These are phyloP conservation scores for Aegilops longissima DNA, from an alignment of 176 grass and related monocot genomes.

Conservation along the genomic window DNA sequence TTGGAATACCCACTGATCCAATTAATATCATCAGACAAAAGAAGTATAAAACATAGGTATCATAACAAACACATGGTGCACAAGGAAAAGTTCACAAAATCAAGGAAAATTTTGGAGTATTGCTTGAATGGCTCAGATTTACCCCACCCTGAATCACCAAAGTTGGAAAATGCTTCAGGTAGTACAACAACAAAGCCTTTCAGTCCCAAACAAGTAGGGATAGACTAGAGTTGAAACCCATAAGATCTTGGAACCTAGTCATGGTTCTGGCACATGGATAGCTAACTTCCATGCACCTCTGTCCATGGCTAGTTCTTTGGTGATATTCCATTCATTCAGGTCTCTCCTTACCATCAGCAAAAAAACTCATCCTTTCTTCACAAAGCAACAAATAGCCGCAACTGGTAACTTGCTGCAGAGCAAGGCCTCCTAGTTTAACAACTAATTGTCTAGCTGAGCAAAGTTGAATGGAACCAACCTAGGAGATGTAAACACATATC, in stretches of 20 bases:
- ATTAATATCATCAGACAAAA: background rate
- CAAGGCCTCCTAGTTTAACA: slow-evolving; percentile 17
- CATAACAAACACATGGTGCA: background rate
- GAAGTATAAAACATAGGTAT: background rate
- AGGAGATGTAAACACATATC: background rate
- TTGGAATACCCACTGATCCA: background rate
- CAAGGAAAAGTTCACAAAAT: background rate
- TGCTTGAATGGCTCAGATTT: background rate
- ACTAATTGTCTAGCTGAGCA: background rate
- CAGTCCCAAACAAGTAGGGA: too few relatives aligned
- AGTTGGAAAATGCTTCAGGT: background rate
- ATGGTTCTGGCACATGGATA: too few relatives aligned
- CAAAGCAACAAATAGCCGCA: background rate
- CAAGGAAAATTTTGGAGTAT: background rate
- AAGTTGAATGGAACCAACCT: background rate
- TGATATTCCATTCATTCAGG: too few relatives aligned
- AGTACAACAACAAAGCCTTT: too few relatives aligned
- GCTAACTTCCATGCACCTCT: too few relatives aligned
- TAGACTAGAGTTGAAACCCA: too few relatives aligned
- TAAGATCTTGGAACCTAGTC: too few relatives aligned
- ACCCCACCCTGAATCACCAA: background rate
- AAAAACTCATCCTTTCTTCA: background rate
- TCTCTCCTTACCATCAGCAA: too few relatives aligned
- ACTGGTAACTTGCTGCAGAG: background rate
- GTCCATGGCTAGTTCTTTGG: too few relatives aligned